Conservation (phyloP, 352 stramenopile species). For the Globisporangium ultimum region DNA sequence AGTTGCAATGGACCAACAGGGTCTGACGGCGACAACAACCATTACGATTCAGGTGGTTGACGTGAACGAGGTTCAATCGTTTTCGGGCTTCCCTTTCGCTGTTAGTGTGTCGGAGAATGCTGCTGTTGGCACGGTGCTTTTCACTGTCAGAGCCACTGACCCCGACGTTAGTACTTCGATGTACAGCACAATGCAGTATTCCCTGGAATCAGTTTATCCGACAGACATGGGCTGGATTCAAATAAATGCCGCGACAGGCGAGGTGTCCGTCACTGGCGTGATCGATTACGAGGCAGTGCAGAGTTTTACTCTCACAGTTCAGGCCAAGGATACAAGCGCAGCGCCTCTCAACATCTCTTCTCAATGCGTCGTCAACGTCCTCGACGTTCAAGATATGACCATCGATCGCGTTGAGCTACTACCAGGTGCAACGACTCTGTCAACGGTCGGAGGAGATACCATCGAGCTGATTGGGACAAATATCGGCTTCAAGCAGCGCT, state of each 20-base stretch:
- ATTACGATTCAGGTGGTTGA: conserved; percentile 41
- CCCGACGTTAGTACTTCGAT: conserved; percentile 27
- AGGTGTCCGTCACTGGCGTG: conserved; percentile 22
- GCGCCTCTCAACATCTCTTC: neutral
- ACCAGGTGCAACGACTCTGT: conserved; percentile 5
- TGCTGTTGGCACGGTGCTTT: conserved; percentile 19
- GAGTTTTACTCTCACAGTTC: conserved; percentile 32
- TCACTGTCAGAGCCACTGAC: conserved; percentile 28
- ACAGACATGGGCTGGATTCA: conserved; percentile 23
- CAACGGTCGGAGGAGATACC: conserved; percentile 32
- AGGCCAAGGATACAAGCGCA: conserved; percentile 30
- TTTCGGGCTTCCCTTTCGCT: conserved; percentile 22
- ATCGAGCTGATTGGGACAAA: conserved; percentile 43
- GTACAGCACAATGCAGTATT: conserved; percentile 35
- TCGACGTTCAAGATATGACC: conserved; percentile 8
- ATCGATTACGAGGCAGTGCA: conserved; percentile 56
- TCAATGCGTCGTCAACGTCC: neutral
- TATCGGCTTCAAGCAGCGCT: conserved; percentile 55
- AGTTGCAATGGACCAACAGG: conserved; percentile 22
- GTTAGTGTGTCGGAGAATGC: conserved; percentile 33
- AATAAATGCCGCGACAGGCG: conserved; percentile 29
- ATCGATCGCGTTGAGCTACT: conserved; percentile 2
- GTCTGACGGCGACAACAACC: conserved; percentile 17
- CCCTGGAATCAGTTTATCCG: conserved; percentile 28
- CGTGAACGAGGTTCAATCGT: conserved; percentile 48